These are phyloP conservation scores for Gracilariopsis chorda DNA, from an alignment of 23 red algal species.

Conservation along the genomic window DNA sequence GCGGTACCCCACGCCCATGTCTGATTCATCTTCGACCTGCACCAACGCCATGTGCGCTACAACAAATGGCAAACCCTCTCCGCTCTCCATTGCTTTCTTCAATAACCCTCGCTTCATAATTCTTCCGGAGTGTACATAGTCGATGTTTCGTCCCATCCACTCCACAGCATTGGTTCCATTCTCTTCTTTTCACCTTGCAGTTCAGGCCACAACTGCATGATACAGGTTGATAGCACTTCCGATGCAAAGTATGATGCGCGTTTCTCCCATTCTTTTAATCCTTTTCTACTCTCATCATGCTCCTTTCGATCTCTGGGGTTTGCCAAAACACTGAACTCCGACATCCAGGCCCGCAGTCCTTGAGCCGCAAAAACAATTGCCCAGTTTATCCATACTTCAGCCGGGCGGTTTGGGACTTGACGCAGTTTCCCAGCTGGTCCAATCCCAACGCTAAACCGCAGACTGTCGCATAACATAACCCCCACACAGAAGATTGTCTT, in stretches of 20 bases:
- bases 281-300: neutral
- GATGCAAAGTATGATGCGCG: neutral
- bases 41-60: neutral
- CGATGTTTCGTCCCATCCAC: neutral
- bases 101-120: neutral
- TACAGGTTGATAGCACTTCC: neutral
- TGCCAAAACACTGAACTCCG: neutral
- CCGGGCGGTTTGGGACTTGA: neutral
- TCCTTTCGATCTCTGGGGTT: neutral
- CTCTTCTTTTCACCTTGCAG: too few species aligned
- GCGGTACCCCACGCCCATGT: neutral
- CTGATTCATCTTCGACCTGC: neutral
- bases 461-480: neutral
- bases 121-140: neutral
- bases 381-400: neutral
- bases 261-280: neutral
- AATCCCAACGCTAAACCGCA: neutral
- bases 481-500: neutral
- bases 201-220: neutral
- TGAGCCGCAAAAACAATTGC: neutral
- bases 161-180: neutral
- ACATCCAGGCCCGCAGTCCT: neutral
- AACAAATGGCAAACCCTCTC: neutral
- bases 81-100: neutral
- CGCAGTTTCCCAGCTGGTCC: neutral